phyloP scores from a whole-genome alignment of 2,329 filamentous ascomycete genomes.

The Macrophomina tecta region DNA sequence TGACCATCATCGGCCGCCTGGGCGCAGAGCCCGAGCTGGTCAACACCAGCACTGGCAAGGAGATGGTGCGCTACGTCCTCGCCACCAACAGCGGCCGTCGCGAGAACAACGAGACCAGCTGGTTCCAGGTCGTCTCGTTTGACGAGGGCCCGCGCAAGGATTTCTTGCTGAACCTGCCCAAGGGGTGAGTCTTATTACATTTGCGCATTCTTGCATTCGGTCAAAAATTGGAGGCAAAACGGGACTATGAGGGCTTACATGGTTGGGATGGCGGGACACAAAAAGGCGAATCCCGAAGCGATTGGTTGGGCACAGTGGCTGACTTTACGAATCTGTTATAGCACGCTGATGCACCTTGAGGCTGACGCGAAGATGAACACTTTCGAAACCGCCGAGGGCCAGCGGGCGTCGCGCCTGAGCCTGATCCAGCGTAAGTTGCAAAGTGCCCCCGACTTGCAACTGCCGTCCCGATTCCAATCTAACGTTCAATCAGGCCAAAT shows the following conservation, averaged over 20 bases:
- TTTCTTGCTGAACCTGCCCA: conserved; percentile 73
- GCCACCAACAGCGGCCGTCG: conserved; percentile 70
- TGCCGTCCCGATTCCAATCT: not conserved
- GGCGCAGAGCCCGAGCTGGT: conserved; percentile 78
- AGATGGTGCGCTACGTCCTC: conserved; percentile 78
- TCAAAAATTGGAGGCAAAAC: not conserved
- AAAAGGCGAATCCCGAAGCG: not conserved
- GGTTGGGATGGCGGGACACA: not conserved
- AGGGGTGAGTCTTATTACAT: conserved; percentile 71
- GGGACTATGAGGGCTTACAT: not conserved
- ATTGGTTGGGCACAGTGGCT: not conserved
- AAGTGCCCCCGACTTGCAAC: not conserved
- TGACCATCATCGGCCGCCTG: conserved; percentile 87
- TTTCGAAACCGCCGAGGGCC: conserved; percentile 75
- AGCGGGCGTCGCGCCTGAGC: conserved; percentile 67
- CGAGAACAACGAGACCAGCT: conserved; percentile 80
- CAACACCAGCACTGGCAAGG: conserved; percentile 71
- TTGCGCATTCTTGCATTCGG: not conserved
- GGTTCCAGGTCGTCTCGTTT: conserved; percentile 83
- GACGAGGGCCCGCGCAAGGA: conserved; percentile 72
- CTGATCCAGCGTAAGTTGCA: conserved; percentile 78
- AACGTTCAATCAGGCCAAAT: conserved; percentile 49
- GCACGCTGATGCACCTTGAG: conserved; percentile 81
- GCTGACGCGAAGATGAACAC: conserved; percentile 74
- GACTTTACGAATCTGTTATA: conserved; percentile 43